Evolutionary conservation across 495 filamentous ascomycete genomes (phyloP), one percentile per base, ranked within the genome.

Genomic region (Aspergillus steynii): DNA sequence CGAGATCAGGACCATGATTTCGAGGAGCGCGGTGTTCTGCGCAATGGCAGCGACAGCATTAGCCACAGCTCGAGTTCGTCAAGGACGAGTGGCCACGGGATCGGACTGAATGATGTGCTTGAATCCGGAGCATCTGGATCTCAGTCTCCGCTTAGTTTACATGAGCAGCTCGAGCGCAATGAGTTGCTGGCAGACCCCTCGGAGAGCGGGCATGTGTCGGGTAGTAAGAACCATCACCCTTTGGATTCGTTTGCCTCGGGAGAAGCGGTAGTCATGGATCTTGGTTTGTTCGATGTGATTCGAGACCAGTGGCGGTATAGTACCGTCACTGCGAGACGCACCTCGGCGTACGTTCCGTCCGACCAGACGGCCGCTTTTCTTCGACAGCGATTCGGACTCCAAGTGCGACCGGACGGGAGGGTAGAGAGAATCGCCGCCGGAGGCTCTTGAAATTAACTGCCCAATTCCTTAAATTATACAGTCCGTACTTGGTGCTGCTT

Each of bases 21-120:
- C 56, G 92, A 96, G 72, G 91, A 96, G 71, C 83, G 88, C n/a
- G 91, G 91, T 3, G 74, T 93, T 27, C 70, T 86, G 28, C 79
- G 87, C 15, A 66, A 69, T 26, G 77, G 77, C 37, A 15, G 12
- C 4, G 14, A 42, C 4, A 3, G 37, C 12, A 42, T 0, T 12
- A 15, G 14, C 14, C 77, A 74, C 28, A 46, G 46, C 9, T 31
- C 52, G 31, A 29, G 57, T 4, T 34, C 58, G 20, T 49, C 48
- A 15, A 45, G 46, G 25, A 5, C 56, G 7, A 68, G 49, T 26
- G 29, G 55, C 3, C 61, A 63, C 49, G 64, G 58, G 45, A 66
- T 69, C 70, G 56, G 65, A 78, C 28, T 61, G 57, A 12, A 59
- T 42, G 52, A 62, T 10, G 37, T 12, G 12, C 42, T 57, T 59